These are phyloP conservation scores for Colletotrichum sp. DNA, from an alignment of 2,329 filamentous ascomycete species.

Conservation along the genomic window DNA sequence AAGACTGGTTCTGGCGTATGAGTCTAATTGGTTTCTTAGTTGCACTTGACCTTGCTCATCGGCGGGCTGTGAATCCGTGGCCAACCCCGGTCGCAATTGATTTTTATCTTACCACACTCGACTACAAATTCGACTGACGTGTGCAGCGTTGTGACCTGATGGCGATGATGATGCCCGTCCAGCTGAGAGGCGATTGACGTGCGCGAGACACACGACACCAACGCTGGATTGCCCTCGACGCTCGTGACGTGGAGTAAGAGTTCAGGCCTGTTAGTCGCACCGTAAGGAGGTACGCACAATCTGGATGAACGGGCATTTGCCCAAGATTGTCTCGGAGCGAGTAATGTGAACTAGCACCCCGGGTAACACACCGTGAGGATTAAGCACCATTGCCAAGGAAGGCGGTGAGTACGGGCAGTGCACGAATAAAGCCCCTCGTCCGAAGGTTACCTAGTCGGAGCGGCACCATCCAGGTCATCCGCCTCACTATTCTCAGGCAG, in stretches of 20 bases:
- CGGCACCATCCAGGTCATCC: not conserved
- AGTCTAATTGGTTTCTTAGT: not conserved
- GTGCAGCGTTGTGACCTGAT: not conserved
- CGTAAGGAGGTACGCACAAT: not conserved
- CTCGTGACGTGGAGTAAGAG: not conserved
- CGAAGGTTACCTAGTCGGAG: not conserved
- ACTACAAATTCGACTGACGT: not conserved
- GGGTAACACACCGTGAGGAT: not conserved
- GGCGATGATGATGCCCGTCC: not conserved
- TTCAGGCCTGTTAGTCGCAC: not conserved
- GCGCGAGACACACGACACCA: not conserved
- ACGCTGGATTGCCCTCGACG: not conserved
- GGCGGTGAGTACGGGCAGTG: not conserved
- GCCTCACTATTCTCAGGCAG: not conserved
- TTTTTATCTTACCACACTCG: not conserved
- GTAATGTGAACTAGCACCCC: not conserved
- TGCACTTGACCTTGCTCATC: not conserved
- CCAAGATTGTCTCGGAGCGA: not conserved
- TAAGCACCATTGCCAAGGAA: not conserved
- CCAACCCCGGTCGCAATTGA: not conserved
- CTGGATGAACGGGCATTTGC: not conserved
- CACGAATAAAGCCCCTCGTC: not conserved
- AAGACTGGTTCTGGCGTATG: not conserved
- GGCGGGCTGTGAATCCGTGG: not conserved
- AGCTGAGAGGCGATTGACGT: not conserved